Conservation (phyloP, 805 yeast genomes). For the Candida argentea region DNA sequence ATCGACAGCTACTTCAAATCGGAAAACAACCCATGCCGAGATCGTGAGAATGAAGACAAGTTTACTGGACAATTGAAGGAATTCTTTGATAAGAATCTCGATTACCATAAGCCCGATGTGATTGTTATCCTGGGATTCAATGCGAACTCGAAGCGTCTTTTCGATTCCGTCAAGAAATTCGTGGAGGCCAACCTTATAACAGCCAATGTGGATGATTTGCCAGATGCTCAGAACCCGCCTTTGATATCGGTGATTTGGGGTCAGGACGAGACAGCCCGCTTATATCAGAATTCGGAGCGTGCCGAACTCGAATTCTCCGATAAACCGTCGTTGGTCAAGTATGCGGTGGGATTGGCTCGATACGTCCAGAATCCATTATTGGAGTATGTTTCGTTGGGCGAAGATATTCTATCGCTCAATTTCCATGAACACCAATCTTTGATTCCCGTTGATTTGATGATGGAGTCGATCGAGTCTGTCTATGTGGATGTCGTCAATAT, state of each 20-base stretch:
- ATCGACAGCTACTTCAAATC: slow-evolving; percentile 70
- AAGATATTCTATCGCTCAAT: slow-evolving; percentile 58
- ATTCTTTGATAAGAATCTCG: slow-evolving; percentile 51
- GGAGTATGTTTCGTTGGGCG: slow-evolving; percentile 76
- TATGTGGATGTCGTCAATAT: slow-evolving; percentile 84
- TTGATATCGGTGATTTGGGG: slow-evolving; percentile 68
- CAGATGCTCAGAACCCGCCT: slow-evolving; percentile 35
- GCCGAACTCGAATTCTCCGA: slow-evolving; percentile 77
- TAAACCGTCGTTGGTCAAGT: slow-evolving; percentile 68
- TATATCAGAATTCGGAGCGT: slow-evolving; percentile 70
- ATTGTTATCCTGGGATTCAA: slow-evolving; percentile 85
- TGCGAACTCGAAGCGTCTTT: slow-evolving; percentile 56
- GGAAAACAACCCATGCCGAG: slow-evolving; percentile 54
- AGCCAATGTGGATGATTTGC: slow-evolving; percentile 39
- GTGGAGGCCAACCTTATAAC: slow-evolving; percentile 45
- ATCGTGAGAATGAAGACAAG: slow-evolving; percentile 30
- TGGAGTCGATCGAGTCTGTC: slow-evolving; percentile 62
- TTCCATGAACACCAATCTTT: slow-evolving; percentile 69
- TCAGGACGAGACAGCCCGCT: slow-evolving; percentile 86
- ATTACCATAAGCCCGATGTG: slow-evolving; percentile 61
- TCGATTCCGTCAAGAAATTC: slow-evolving; percentile 44
- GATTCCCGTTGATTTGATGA: slow-evolving; percentile 51
- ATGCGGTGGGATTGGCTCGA: slow-evolving; percentile 84
- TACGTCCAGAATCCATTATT: slow-evolving; percentile 87
- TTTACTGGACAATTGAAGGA: slow-evolving; percentile 57